phyloP scores from a whole-genome alignment of 202 grass and related monocot species.

The Elaeis oleifera region DNA sequence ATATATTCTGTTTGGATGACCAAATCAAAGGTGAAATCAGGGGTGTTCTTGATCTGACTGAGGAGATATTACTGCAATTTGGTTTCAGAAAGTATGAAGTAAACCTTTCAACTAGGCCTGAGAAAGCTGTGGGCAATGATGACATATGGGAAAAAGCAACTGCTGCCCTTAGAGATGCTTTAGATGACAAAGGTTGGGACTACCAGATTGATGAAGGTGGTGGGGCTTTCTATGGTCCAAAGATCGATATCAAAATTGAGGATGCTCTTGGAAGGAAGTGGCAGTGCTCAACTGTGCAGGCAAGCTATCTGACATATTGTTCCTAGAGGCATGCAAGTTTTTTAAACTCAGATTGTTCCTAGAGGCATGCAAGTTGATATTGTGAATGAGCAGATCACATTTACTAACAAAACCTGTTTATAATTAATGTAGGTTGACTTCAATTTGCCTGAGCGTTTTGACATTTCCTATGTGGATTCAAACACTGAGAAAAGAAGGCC shows the following conservation, averaged over 20 bases:
- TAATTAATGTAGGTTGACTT: conserved; percentile 59
- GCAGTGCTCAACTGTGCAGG: conserved; percentile 94
- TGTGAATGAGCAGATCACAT: not conserved
- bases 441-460: conserved; percentile 86
- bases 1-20: conserved; percentile 92
- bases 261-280: conserved; percentile 95
- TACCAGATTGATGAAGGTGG: conserved; percentile 94
- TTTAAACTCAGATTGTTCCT: not conserved
- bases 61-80: conserved; percentile 86
- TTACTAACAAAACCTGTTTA: too few relatives aligned
- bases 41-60: conserved; percentile 83
- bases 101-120: conserved; percentile 87
- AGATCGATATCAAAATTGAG: conserved; percentile 98
- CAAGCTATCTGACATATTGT: conserved; percentile 15
- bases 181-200: conserved; percentile 85
- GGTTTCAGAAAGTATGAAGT: conserved; percentile 80
- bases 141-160: conserved; percentile 95
- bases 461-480: conserved; percentile 86
- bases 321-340: not conserved
- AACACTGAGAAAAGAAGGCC: conserved; percentile 68
- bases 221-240: conserved; percentile 91
- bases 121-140: conserved; percentile 81
- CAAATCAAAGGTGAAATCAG: conserved; percentile 89
- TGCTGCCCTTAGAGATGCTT: conserved; percentile 56
- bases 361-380: not conserved